Percentiles rank a stretch among this genome's conserved stretches.
These are phyloP conservation scores for Purpureocillium lavendulum DNA, from an alignment of 2,329 filamentous ascomycete species.

Conservation along the genomic window DNA sequence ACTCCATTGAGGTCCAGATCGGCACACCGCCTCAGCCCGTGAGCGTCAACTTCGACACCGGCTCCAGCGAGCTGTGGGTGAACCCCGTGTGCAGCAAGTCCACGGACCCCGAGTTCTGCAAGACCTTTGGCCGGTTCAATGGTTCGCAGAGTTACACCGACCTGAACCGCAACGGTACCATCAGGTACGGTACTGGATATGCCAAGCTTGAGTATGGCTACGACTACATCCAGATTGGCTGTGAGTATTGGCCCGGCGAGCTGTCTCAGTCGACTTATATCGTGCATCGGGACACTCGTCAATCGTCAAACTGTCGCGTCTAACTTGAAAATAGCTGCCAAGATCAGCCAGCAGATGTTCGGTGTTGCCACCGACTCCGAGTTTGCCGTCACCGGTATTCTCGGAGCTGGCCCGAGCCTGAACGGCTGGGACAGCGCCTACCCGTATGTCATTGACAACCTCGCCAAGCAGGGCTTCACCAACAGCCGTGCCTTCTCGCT, in stretches of 20 bases:
- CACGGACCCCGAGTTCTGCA: slow-evolving; percentile 17
- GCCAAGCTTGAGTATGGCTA: slow-evolving; percentile 24
- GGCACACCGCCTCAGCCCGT: slow-evolving; percentile 29
- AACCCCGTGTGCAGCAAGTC: slow-evolving; percentile 29
- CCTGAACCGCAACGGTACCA: slow-evolving; percentile 13
- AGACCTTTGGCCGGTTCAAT: slow-evolving; percentile 19
- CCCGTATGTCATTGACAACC: slow-evolving; percentile 24
- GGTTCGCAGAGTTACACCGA: slow-evolving; percentile 19
- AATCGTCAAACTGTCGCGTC: too few relatives aligned
- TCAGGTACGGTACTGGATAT: slow-evolving; percentile 23
- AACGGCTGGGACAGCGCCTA: slow-evolving; percentile 24
- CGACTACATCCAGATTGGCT: slow-evolving; percentile 22
- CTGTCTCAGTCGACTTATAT: too few relatives aligned
- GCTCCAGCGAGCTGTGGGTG: slow-evolving; percentile 33
- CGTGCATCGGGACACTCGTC: too few relatives aligned
- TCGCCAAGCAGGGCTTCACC: slow-evolving; percentile 24
- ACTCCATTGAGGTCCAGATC: slow-evolving; percentile 28
- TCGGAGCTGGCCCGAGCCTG: slow-evolving; percentile 25
- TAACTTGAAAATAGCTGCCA: slow-evolving; percentile 13
- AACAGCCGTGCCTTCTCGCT: slow-evolving; percentile 27
- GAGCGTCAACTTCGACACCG: slow-evolving; percentile 31
- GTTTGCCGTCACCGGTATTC: slow-evolving; percentile 19
- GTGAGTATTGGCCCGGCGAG: slow-evolving; percentile 13
- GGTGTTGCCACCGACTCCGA: slow-evolving; percentile 25
- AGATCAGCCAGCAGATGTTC: slow-evolving; percentile 24